Evolutionary conservation across 2,329 filamentous ascomycete species (phyloP).

Genomic region (Aspergillus pseudoglaucus): DNA sequence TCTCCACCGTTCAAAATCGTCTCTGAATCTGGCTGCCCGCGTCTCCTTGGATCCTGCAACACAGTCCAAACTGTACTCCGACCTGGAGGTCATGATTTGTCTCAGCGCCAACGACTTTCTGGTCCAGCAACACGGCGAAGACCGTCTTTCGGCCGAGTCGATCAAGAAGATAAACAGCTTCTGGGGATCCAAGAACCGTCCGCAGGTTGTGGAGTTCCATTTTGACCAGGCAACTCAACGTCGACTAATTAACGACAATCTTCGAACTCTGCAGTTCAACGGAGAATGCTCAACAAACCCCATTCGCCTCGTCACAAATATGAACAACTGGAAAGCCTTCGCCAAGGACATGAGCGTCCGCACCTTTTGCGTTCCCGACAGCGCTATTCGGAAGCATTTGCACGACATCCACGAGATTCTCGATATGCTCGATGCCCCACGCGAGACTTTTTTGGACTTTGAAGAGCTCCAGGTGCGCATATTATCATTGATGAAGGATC

Average conservation of each 20-base stretch:
- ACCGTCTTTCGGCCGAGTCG: slow-evolving; percentile 34
- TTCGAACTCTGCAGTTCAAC: slow-evolving; percentile 41
- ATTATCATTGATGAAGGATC: slow-evolving; percentile 26
- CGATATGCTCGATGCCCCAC: slow-evolving; percentile 43
- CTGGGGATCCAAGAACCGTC: slow-evolving; percentile 43
- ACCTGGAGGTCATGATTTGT: slow-evolving; percentile 42
- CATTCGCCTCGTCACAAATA: slow-evolving; percentile 39
- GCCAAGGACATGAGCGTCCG: slow-evolving; percentile 43
- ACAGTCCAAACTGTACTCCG: slow-evolving; percentile 41
- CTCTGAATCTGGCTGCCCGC: slow-evolving; percentile 21
- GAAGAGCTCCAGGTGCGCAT: slow-evolving; percentile 31
- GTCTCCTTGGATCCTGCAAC: slow-evolving; percentile 35
- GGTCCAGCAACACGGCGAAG: slow-evolving; percentile 33
- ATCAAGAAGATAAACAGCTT: slow-evolving; percentile 31
- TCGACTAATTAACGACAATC: slow-evolving; percentile 41
- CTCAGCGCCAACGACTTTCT: slow-evolving; percentile 41
- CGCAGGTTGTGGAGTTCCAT: slow-evolving; percentile 46
- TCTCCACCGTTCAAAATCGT: slow-evolving; percentile 7
- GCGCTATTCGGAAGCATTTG: slow-evolving; percentile 44
- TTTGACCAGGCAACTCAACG: slow-evolving; percentile 48
- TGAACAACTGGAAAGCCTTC: slow-evolving; percentile 45
- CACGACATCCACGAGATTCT: slow-evolving; percentile 45
- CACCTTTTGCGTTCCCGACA: slow-evolving; percentile 47
- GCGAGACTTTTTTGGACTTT: slow-evolving; percentile 33
- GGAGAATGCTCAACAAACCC: slow-evolving; percentile 36